Evolutionary conservation across 768 basidiomycete species (phyloP).

Genomic region (Hericium coralloides): DNA sequence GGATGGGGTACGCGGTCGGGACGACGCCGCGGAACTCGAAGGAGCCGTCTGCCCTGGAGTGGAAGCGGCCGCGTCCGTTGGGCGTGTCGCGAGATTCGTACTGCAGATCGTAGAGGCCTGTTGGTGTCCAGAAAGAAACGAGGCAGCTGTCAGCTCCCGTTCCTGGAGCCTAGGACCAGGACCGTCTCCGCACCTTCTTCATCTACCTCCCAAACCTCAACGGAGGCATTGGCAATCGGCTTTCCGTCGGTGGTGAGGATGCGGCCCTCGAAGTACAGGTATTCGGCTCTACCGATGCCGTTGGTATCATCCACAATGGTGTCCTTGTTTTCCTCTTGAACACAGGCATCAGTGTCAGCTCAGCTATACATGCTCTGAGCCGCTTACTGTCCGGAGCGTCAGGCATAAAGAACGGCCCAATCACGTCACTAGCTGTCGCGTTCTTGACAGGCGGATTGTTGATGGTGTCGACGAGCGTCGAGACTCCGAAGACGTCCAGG

Average conservation of each 20-base stretch:
- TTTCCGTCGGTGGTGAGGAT: neutral
- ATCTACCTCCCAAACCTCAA: neutral
- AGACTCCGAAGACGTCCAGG: neutral
- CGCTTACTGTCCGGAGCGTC: neutral
- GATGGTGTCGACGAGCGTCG: neutral
- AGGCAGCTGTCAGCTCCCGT: neutral
- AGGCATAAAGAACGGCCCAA: neutral
- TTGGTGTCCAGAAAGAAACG: neutral
- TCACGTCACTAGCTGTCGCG: neutral
- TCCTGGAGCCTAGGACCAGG: neutral
- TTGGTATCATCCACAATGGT: neutral
- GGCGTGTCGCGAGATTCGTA: neutral
- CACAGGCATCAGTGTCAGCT: neutral
- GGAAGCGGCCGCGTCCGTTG: neutral
- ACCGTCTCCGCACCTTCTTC: slow-evolving; percentile 4
- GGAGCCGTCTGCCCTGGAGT: neutral
- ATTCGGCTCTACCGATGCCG: neutral
- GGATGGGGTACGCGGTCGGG: neutral
- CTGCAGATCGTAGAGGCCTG: neutral
- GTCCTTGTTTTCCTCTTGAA: neutral
- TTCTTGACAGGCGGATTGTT: neutral
- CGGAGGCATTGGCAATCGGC: neutral
- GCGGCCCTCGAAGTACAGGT: neutral
- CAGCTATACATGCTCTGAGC: neutral
- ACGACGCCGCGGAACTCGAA: neutral